Evolutionary conservation across 2,329 filamentous ascomycete genomes (phyloP), one percentile per base, ranked within the genome.

Genomic region (Sporothrix brasiliensis): DNA sequence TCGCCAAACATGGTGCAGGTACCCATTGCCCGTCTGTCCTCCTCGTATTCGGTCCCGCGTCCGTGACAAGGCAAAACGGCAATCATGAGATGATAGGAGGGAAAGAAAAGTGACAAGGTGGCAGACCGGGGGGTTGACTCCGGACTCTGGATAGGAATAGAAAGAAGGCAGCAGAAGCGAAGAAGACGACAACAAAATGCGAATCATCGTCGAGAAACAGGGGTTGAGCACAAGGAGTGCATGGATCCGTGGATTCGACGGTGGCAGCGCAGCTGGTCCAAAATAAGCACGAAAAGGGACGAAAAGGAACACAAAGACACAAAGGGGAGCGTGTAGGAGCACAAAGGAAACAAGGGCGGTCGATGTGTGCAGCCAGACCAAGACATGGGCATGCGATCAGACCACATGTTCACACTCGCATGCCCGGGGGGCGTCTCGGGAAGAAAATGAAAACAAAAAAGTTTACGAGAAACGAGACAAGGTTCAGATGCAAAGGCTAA

Each of bases 1-100:
- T 52, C 63, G 53, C 63, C 39, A 52, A 19, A 47, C 47, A 66
- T 24, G 47, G 63, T 27, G 63, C 63, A 66, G 63, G 63, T 66
- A 66, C 63, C 63, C 63, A 21, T 50, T 53, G 24, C 13, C 5
- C 13, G 24, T 24, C n/a, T 9, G 34, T 34, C 34, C n/a, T 66
- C 9, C 13, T 66, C 47, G 63, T 52, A 66, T 53, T 50, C 47
- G 47, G 27, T 52, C 63, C 53, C 63, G 27, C 63, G 47, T 13
- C 47, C 27, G 27, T 27, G 21, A 24, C 16, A 21, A 34, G 24
- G 24, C 14, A 34, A 34, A 13, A 13, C n/a, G 13, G 27, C 27
- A 19, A 47, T 27, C 19, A 41, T n/a, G 39, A 47, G 24, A 61
- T 27, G 9, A n/a, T 16, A 58, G 27, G 7, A 39, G 54, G 5